Base-by-base conservation (phyloP, 495 filamentous ascomycete genomes). In the Amniculicola lignicola region DNA sequence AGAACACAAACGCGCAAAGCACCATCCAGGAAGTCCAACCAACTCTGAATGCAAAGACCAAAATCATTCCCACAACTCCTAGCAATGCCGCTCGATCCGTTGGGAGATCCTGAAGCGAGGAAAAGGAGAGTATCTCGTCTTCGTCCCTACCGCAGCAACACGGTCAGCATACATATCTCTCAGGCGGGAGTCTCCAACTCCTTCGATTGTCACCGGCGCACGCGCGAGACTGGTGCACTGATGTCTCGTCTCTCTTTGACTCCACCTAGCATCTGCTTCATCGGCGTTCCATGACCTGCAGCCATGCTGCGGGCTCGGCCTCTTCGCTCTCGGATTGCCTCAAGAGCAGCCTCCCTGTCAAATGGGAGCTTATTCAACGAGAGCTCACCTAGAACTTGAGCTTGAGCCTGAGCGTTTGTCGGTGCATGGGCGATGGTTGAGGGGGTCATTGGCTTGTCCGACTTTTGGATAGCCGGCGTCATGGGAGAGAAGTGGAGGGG, bases 311-410 rank as follows among this genome's bases (percentile, higher is more conserved):
- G 64, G 25, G 71, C 71, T 7, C 71, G 39, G 1, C 71, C 71
- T 10, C 71, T 38, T 10, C 71, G 58, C 47, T 67, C 64, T 27
- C 68, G 61, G 43, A 74, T 74, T 27, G 58, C 56, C 24, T 67
- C 71, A 10, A 74, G 64, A 14, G 71, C 71, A 2, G 70, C 71
- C 14, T 65, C 70, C 22, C 71, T 59, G 50, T 73, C 71, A 47
- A 73, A 60, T 11, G 63, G 62, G 12, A 65, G 52, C 12, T 28
- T 29, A 27, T 65, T 61, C 42, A 61, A 25, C 0, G 37, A 44
- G 14, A 65, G 48, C 9, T 59, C 50, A 4, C 49, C 44, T 14
- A 63, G 27, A 4, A 47, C 49, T 6, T 47, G 54, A 3, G 57
- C 25, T 21, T 35, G 61, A 3, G 57, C 25, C 16, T 35, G 61